Conservation (phyloP, 768 basidiomycete species). For the Solioccasus polychromus region DNA sequence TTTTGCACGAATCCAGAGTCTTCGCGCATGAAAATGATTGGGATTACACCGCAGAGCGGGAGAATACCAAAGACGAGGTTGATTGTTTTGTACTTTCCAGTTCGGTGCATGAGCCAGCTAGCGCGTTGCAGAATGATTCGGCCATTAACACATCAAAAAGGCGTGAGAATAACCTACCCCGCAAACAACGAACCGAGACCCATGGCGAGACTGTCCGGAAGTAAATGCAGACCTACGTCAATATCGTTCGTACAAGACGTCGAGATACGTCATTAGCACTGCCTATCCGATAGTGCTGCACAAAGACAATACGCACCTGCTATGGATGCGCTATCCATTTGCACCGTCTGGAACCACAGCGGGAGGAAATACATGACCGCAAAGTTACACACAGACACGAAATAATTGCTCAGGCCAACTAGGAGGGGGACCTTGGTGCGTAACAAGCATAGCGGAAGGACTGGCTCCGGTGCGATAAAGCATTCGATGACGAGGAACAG, state of each 20-base stretch:
- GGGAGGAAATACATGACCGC: slow-evolving; percentile 75
- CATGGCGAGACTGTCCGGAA: slow-evolving; percentile 50
- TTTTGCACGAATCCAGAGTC: slow-evolving; percentile 21
- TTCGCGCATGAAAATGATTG: slow-evolving; percentile 31
- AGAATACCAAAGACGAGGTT: slow-evolving; percentile 48
- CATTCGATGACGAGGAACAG: slow-evolving; percentile 62
- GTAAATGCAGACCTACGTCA: slow-evolving; percentile 41
- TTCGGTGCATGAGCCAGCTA: slow-evolving; percentile 48
- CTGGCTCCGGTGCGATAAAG: slow-evolving; percentile 61
- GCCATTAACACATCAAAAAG: neutral
- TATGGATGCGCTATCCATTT: slow-evolving; percentile 61
- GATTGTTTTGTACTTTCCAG: slow-evolving; percentile 48
- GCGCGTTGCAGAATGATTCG: neutral
- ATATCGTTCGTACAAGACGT: no score
- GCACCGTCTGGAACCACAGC: slow-evolving; percentile 80
- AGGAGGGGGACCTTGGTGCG: slow-evolving; percentile 65
- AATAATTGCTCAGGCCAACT: slow-evolving; percentile 66
- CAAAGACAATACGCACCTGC: slow-evolving; percentile 41
- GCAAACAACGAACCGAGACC: slow-evolving; percentile 50
- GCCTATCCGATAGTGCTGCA: neutral
- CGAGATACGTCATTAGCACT: no score
- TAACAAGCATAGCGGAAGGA: slow-evolving; percentile 66
- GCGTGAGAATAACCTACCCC: slow-evolving; percentile 26
- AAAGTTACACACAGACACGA: slow-evolving; percentile 74
- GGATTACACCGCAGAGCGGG: slow-evolving; percentile 43